phyloP scores from a whole-genome alignment of 495 filamentous ascomycete genomes.

The Lineolata rhizophorae region DNA sequence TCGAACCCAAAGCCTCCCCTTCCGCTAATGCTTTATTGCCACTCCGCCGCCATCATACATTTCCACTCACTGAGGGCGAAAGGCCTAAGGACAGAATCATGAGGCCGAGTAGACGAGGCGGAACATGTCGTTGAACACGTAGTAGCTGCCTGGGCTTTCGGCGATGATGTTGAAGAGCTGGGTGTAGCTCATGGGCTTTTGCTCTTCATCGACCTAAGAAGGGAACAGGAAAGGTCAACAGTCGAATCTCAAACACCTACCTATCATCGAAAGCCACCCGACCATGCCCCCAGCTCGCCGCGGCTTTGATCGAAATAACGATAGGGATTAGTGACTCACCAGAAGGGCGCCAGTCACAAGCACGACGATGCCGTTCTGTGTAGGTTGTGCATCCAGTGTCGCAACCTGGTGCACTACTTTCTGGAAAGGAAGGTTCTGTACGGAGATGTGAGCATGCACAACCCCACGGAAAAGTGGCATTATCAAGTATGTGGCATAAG shows the following conservation, averaged over 20 bases:
- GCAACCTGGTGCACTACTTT: constrained; percentile 47
- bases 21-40: too few species aligned
- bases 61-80: too few species aligned
- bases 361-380: constrained; percentile 46
- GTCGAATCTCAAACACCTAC: too few species aligned
- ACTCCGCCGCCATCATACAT: too few species aligned
- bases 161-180: constrained; percentile 67
- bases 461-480: neutral
- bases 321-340: constrained; percentile 29
- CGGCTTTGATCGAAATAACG: too few species aligned
- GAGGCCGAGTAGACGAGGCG: constrained; percentile 58
- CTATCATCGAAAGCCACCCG: too few species aligned
- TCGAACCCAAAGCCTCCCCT: too few species aligned
- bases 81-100: too few species aligned
- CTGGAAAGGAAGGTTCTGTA: constrained; percentile 57
- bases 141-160: constrained; percentile 48
- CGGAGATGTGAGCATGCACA: constrained; percentile 3
- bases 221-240: too few species aligned
- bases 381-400: constrained; percentile 61
- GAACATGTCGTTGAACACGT: constrained; percentile 84
- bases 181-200: constrained; percentile 61
- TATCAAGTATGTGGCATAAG: neutral
- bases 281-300: too few species aligned
- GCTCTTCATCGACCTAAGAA: constrained; percentile 56
- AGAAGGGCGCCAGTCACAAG: constrained; percentile 64